Evolutionary conservation across 2,329 filamentous ascomycete genomes (phyloP), one percentile per base, ranked within the genome.

Genomic region (Phyllosticta paracitricarpa): DNA sequence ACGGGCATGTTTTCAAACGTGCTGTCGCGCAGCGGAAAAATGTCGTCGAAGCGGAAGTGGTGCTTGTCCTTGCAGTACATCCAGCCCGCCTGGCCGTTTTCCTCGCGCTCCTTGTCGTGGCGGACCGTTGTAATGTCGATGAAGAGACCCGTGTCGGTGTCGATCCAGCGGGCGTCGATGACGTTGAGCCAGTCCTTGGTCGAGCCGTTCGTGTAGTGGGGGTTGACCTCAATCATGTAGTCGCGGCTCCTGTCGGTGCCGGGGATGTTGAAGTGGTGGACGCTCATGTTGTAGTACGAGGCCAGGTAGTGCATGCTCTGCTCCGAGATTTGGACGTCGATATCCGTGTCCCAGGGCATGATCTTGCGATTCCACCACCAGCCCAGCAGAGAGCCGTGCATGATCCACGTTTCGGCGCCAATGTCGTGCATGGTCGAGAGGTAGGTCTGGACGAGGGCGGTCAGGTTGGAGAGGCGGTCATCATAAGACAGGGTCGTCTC

Each of bases 291-390:
- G 73, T 84, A 84, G 70, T 82, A 84, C 25, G 73, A 71, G 9
- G 81, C 82, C 5, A 86, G 73, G 68, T 82, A 81, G n/a, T 76
- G 69, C 58, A 85, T 82, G 0, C 80, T 80, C 12, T 71, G 67
- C 67, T 84, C 80, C 5, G 80, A 79, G 17, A 86, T 77, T 68
- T 84, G 81, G 12, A 85, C 81, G 64, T 86, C 83, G 56, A 85
- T 68, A 65, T 86, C 83, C 12, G 78, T 80, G 67, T 86, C 83
- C 83, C 83, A 85, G 2, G 83, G 83, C 71, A 86, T 78, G 66
- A 84, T 79, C 67, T 79, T 78, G 59, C 79, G 76, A 65, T 84
- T 84, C 83, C 83, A 86, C 78, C 81, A 85, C 83, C 83, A 85
- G 40, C 82, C 81, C 17, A 85, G 72, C 51, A 86, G 71, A 5